Evolutionary conservation across 1,139 yeast species (phyloP), one percentile per base, ranked within the genome.

Genomic region (Suhomyces kunorum): DNA sequence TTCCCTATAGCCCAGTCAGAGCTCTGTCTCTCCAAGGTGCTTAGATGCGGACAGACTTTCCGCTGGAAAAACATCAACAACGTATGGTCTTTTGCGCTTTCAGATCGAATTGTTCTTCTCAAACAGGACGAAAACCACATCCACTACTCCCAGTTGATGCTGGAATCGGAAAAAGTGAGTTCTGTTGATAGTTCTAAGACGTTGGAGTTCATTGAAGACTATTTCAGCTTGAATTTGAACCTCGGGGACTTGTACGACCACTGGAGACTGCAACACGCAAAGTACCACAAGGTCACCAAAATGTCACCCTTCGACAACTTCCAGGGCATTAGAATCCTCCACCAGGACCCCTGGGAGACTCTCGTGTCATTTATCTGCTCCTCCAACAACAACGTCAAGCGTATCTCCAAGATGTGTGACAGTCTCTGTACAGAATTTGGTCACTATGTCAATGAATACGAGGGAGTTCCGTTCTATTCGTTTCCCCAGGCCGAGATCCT

Each of bases 291-390:
- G 61, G 42, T 51, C 55, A 61, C 54, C 28, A 53, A 59, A 13
- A 42, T 53, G 11, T 62, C 71, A 2, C 70, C 73, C 2, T 72
- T 72, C 49, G 44, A 61, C 3, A 61, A 63, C 18, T 79, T 81
- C 42, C 68, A 70, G 3, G 98, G 98, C 0, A 82, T 90, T 19
- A 67, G 98, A 28, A 87, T 89, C 44, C 73, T 90, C 22, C 73
- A 90, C 36, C 98, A 92, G 60, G 96, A 90, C 49, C 98, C 98
- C 0, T 92, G 98, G 98, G 98, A 94, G 55, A 88, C 94, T 31
- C 68, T 88, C 34, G 66, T 92, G 15, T 85, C 94, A 2, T 92
- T 92, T 51, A 94, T 92, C 16, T 92, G 98, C 61, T 87, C 96
- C 4, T 83, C 96, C n/a, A 92, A 92, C 61, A 92, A 92, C 63